Conservation (phyloP, 176 grass and related monocot species). For the Musa itinerans region DNA sequence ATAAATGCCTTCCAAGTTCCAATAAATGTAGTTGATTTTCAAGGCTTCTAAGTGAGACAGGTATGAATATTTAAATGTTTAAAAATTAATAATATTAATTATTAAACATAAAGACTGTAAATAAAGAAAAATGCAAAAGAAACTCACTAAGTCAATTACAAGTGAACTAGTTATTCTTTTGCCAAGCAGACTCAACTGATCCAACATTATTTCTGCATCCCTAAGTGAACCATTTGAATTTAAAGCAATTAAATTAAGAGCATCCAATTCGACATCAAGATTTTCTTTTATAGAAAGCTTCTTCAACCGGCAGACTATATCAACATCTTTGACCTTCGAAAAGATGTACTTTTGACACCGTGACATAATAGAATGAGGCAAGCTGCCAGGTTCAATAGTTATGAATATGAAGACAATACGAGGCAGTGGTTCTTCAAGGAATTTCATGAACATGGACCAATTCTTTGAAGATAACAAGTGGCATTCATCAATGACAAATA, state of each 20-base stretch:
- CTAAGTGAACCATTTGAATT: conserved; percentile 53
- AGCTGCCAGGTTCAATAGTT: conserved; percentile 35
- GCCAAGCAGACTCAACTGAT: conserved; percentile 46
- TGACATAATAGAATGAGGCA: conserved; percentile 42
- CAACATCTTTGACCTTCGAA: conserved; percentile 62
- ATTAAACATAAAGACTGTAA: not conserved
- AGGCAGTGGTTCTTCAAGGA: conserved; percentile 41
- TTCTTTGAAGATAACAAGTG: conserved; percentile 43
- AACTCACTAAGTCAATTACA: conserved; percentile 58
- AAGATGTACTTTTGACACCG: conserved; percentile 57
- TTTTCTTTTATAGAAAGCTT: conserved; percentile 46
- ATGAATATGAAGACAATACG: conserved; percentile 50
- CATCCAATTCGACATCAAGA: conserved; percentile 50
- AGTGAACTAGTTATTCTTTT: conserved; percentile 50
- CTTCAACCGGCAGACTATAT: conserved; percentile 37
- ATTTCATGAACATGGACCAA: conserved; percentile 53
- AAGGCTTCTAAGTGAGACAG: not conserved
- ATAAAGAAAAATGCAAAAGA: not conserved
- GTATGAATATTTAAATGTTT: not conserved
- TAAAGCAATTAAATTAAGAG: conserved; percentile 52
- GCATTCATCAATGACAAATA: conserved; percentile 63
- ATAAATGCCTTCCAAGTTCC: too few relatives aligned
- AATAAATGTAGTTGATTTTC: too few relatives aligned
- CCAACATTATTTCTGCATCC: conserved; percentile 63
- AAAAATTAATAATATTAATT: not conserved